Evolutionary conservation across 1,284 basidiomycete species (phyloP).

Genomic region (Trametes hirsuta): DNA sequence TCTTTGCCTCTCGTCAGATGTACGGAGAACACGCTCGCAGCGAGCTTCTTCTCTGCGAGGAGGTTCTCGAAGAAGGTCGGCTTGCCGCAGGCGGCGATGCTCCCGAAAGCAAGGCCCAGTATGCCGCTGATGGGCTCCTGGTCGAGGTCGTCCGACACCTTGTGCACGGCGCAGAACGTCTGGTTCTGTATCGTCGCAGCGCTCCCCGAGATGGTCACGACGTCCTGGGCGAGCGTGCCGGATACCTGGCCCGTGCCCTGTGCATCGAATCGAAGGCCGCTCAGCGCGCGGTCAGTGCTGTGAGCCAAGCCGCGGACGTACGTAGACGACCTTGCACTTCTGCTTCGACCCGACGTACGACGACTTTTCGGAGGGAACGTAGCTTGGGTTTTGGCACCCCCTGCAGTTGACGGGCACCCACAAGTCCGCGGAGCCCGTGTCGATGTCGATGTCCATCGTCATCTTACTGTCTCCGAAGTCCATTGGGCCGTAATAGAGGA

Average conservation of each 20-base stretch:
- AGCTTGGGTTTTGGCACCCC: slow-evolving; percentile 43
- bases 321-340: slow-evolving; percentile 59
- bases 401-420: slow-evolving; percentile 52
- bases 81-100: slow-evolving; percentile 46
- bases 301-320: slow-evolving; percentile 38
- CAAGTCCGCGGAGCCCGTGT: slow-evolving; percentile 64
- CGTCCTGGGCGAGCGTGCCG: slow-evolving; percentile 51
- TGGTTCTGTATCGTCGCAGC: slow-evolving; percentile 48
- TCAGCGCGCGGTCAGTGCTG: neutral
- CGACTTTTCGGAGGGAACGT: slow-evolving; percentile 41
- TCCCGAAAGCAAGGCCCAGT: slow-evolving; percentile 60
- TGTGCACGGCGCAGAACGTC: slow-evolving; percentile 49
- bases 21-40: slow-evolving; percentile 57
- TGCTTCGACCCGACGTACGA: slow-evolving; percentile 41
- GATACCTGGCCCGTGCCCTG: slow-evolving; percentile 54
- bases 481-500: slow-evolving; percentile 55
- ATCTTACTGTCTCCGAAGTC: slow-evolving; percentile 52
- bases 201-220: slow-evolving; percentile 44
- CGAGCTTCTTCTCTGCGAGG: slow-evolving; percentile 45
- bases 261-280: slow-evolving; percentile 3
- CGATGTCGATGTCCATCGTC: slow-evolving; percentile 51
- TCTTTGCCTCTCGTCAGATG: slow-evolving; percentile 51
- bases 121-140: slow-evolving; percentile 54
- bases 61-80: slow-evolving; percentile 69
- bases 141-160: slow-evolving; percentile 48